Base-by-base conservation (phyloP, 768 basidiomycete species). In the Leucocoprinus birnbaumii region DNA sequence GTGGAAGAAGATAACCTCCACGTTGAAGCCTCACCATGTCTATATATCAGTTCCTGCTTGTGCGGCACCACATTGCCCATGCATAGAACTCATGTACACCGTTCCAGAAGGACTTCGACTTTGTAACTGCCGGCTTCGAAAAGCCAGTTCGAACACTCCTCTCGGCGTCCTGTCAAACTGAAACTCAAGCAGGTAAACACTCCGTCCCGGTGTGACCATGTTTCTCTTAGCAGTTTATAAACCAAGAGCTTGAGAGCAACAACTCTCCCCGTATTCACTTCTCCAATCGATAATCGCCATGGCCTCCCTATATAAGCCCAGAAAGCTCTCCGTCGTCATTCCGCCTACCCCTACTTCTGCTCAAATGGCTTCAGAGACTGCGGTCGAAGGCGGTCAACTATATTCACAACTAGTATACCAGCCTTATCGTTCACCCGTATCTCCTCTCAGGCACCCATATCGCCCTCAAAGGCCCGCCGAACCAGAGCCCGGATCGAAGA, bases 241-340 rank as follows among this genome's bases (percentile, higher is more conserved):
- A n/a, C n/a, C n/a, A n/a, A n/a, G n/a, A n/a, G n/a, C n/a, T n/a
- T n/a, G n/a, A n/a, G n/a, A n/a, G n/a, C n/a, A n/a, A n/a, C n/a
- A n/a, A n/a, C n/a, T n/a, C n/a, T n/a, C n/a, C n/a, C n/a, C 34
- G 6, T 35, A 7, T 35, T 35, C 34, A 35, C 7, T 35, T 6
- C 6, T 35, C 34, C 34, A 35, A 6, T 7, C 14, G 34, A 14
- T 7, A 7, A 35, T 6, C 6, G 6, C 34, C 7, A 38, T 48
- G 53, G n/a, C 45, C 16, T 34, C 24, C 18, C 11, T 10, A 42
- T 47, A 24, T 21, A 56, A 58, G 21, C 63, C 66, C 14, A 61
- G 57, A 37, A 53, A 59, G 11, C 65, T 66, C 48, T 60, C 63
- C 9, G 61, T 68, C 27, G 56, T 67, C 26, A 69, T 69, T 48